These are phyloP conservation scores for Candida bentonensis DNA, from an alignment of 805 yeast species.

Conservation along the genomic window DNA sequence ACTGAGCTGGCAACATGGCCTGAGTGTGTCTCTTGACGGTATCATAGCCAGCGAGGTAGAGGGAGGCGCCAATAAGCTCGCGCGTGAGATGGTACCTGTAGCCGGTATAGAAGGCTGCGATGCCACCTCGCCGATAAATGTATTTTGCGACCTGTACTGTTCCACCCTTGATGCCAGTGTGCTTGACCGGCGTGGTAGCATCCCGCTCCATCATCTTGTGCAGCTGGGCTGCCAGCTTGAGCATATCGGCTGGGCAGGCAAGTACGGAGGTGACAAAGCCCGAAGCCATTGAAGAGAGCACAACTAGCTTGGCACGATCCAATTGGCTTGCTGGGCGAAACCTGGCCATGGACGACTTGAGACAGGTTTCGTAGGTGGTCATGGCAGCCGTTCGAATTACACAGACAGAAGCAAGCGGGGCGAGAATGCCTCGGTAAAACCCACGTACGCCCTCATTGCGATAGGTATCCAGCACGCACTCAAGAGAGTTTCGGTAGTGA, in stretches of 20 bases:
- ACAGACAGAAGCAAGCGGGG: neutral
- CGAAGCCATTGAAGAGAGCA: neutral
- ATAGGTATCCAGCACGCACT: neutral
- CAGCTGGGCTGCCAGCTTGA: neutral
- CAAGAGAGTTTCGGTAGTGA: neutral
- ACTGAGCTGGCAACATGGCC: neutral
- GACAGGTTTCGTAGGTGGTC: neutral
- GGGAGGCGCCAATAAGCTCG: neutral
- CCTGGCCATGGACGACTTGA: neutral
- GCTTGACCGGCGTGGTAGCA: neutral
- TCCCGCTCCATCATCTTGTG: constrained; percentile 1
- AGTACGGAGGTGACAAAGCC: neutral
- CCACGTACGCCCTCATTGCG: neutral
- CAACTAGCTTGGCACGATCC: neutral
- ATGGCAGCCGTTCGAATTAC: neutral
- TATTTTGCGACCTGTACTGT: neutral
- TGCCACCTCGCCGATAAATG: neutral
- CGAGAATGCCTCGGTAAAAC: neutral
- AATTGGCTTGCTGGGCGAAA: neutral
- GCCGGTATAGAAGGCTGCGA: neutral
- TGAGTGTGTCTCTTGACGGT: neutral
- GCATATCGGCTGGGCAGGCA: neutral
- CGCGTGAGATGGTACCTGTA: neutral
- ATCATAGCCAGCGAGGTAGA: neutral
- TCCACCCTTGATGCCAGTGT: neutral